Conservation (phyloP, 345 rosid genomes). For the Populus davidiana region DNA sequence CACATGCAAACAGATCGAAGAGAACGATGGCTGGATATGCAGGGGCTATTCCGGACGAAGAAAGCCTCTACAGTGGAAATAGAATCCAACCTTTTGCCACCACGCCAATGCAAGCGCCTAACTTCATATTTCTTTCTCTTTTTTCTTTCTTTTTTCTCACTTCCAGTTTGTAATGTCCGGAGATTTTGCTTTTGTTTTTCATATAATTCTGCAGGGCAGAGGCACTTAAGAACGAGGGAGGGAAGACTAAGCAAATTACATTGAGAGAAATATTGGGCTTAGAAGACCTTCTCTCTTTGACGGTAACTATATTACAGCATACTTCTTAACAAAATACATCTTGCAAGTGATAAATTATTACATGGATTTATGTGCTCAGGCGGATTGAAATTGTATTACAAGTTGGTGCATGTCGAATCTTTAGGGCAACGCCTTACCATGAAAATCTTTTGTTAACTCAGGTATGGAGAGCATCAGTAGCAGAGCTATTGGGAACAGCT, state of each 20-base stretch:
- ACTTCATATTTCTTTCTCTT: no score
- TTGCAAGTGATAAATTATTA: no score
- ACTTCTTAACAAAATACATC: no score
- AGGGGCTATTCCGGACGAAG: neutral
- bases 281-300: conserved; percentile 17
- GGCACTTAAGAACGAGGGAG: neutral
- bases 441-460: neutral
- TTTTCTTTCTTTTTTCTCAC: no score
- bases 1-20: neutral
- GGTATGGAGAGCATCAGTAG: conserved; percentile 29
- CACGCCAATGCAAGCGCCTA: neutral
- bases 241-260: neutral
- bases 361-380: no score
- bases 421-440: no score
- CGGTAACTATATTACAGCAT: neutral
- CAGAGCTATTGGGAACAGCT: conserved; percentile 24
- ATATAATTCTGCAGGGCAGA: conserved; percentile 4
- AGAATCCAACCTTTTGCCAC: neutral
- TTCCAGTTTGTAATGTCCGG: no score
- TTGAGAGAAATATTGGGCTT: conserved; percentile 9
- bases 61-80: neutral
- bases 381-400: no score
- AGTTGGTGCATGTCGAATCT: no score
- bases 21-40: neutral
- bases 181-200: no score